A percentile compares a stretch with the other conserved stretches of the same genome.
These are phyloP conservation scores for Auriculariales sp. DNA, from an alignment of 768 basidiomycete genomes.

Conservation along the genomic window DNA sequence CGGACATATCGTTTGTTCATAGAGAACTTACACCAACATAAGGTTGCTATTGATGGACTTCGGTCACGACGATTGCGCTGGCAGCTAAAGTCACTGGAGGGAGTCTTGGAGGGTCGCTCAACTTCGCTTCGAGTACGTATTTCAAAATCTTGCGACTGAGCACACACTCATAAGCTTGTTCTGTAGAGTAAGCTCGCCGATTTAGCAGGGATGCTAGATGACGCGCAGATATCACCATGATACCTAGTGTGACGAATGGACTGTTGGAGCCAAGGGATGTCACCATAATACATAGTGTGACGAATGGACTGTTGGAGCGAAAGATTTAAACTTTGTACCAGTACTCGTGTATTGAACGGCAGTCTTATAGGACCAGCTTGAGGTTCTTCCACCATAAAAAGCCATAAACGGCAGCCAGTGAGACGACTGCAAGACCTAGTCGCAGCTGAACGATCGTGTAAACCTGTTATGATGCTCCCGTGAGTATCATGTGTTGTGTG, in stretches of 20 bases:
- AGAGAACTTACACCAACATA: conserved; percentile 24
- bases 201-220: conserved; percentile 47
- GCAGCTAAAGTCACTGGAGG: conserved; percentile 52
- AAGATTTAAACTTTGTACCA: too few relatives aligned
- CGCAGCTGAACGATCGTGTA: conserved; percentile 60
- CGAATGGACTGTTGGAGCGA: background rate
- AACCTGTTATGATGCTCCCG: conserved; percentile 15
- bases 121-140: conserved; percentile 48
- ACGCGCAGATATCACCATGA: conserved; percentile 11
- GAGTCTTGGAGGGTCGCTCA: conserved; percentile 49
- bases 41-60: conserved; percentile 26
- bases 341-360: background rate
- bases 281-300: conserved; percentile 2
- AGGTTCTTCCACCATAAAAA: conserved; percentile 54
- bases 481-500: background rate
- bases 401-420: conserved; percentile 33
- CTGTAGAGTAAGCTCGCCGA: conserved; percentile 48
- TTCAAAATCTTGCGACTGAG: background rate
- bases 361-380: conserved; percentile 23
- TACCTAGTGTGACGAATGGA: background rate
- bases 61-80: conserved; percentile 36
- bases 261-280: conserved; percentile 1
- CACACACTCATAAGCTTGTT: conserved; percentile 6
- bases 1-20: conserved; percentile 62
- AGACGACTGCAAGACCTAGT: conserved; percentile 43